Evolutionary conservation across 2,329 filamentous ascomycete genomes (phyloP).

Genomic region (Cercospora sojina): DNA sequence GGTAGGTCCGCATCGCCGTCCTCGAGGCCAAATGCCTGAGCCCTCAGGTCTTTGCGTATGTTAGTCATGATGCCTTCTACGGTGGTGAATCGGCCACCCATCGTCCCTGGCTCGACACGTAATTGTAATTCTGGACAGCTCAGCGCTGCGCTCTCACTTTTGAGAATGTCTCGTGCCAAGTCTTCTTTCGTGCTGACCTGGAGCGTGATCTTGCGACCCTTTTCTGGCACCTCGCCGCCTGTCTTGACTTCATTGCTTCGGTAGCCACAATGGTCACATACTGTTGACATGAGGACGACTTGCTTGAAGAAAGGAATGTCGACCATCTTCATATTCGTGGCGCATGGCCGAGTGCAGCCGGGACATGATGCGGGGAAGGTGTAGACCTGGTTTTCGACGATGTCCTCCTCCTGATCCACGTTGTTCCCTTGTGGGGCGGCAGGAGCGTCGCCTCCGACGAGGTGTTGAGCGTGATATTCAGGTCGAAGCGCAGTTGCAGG

Average conservation of each 20-base stretch:
- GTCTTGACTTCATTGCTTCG: constrained; percentile 97
- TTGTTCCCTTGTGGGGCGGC: constrained; percentile 39
- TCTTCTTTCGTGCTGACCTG: constrained; percentile 68
- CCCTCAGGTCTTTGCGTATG: constrained; percentile 83
- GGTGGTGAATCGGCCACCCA: constrained; percentile 95
- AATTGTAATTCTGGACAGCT: constrained; percentile 84
- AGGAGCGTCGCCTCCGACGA: constrained; percentile 37
- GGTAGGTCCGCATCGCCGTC: constrained; percentile 48
- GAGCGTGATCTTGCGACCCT: constrained; percentile 80
- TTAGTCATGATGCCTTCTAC: constrained; percentile 92
- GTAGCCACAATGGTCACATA: constrained; percentile 85
- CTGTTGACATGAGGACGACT: constrained; percentile 91
- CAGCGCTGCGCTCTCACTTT: constrained; percentile 87
- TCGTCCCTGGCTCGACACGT: constrained; percentile 85
- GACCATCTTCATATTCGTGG: constrained; percentile 98
- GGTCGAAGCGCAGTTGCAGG: constrained; percentile 57
- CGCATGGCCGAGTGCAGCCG: constrained; percentile 80
- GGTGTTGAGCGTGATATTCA: constrained; percentile 51
- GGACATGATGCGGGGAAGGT: constrained; percentile 89
- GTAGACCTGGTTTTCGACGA: constrained; percentile 89
- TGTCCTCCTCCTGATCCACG: constrained; percentile 61
- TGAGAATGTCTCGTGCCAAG: constrained; percentile 88
- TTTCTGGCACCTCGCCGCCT: constrained; percentile 83
- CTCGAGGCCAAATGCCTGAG: constrained; percentile 78
- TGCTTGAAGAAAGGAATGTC: constrained; percentile 98